phyloP scores from a whole-genome alignment of 2,329 filamentous ascomycete genomes.

The Mycosphaerella sp. region DNA sequence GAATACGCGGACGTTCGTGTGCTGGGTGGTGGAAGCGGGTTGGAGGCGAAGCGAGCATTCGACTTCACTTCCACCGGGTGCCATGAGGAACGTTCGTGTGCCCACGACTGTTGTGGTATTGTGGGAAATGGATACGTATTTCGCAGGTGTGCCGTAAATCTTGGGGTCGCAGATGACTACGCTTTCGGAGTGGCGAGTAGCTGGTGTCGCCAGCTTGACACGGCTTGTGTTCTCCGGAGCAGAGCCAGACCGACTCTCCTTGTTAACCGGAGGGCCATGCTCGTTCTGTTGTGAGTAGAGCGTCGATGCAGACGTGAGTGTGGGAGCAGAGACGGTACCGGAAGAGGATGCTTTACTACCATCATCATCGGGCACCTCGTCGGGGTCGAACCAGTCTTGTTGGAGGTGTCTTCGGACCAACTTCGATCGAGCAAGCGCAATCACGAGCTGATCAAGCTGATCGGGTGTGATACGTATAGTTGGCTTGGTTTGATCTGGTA shows the following conservation, averaged over 20 bases:
- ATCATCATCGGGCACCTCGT: constrained; percentile 21
- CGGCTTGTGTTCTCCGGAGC: constrained; percentile 13
- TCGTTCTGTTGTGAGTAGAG: constrained; percentile 17
- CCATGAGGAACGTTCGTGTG: constrained; percentile 25
- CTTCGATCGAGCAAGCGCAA: constrained; percentile 22
- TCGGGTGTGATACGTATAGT: constrained; percentile 16
- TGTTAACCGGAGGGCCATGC: constrained; percentile 1
- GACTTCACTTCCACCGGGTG: constrained; percentile 26
- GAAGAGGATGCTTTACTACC: constrained; percentile 15
- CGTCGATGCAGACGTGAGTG: constrained; percentile 18
- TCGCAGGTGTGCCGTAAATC: constrained; percentile 27
- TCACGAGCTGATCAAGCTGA: constrained; percentile 24
- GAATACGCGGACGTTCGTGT: constrained; percentile 17
- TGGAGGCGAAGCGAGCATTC: constrained; percentile 27
- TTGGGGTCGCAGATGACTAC: constrained; percentile 27
- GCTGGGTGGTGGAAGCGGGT: constrained; percentile 6
- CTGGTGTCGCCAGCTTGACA: background rate
- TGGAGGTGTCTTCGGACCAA: constrained; percentile 22
- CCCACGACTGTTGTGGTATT: constrained; percentile 20
- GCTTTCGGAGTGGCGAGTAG: constrained; percentile 16
- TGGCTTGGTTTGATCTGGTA: background rate
- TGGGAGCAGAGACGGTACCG: constrained; percentile 16
- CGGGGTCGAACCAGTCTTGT: constrained; percentile 24
- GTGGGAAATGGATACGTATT: constrained; percentile 22
- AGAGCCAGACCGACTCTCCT: constrained; percentile 8